Evolutionary conservation across 805 yeast species (phyloP).

Genomic region (Myxozyma udenii): DNA sequence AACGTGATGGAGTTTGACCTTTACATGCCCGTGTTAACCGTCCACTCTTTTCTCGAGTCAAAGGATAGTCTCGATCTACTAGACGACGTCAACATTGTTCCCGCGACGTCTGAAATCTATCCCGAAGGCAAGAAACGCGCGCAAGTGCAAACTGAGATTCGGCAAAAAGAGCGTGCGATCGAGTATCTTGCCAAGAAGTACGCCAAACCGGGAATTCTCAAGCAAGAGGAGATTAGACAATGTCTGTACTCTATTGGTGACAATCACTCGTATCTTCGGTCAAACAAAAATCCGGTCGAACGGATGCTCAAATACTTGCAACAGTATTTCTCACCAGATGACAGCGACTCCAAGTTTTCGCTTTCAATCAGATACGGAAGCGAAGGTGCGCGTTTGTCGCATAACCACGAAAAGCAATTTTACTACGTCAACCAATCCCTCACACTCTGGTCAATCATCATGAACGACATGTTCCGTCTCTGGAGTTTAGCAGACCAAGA

Average conservation of each 20-base stretch:
- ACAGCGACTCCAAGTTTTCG: slow-evolving; percentile 28
- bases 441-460: slow-evolving; percentile 70
- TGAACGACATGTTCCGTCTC: slow-evolving; percentile 70
- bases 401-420: slow-evolving; percentile 67
- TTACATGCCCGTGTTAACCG: slow-evolving; percentile 68
- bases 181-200: slow-evolving; percentile 56
- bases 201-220: slow-evolving; percentile 39
- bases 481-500: slow-evolving; percentile 80
- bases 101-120: slow-evolving; percentile 66
- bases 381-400: slow-evolving; percentile 69
- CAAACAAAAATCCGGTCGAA: slow-evolving; percentile 65
- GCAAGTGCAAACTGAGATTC: slow-evolving; percentile 57
- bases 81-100: slow-evolving; percentile 55
- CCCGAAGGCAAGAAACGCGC: slow-evolving; percentile 56
- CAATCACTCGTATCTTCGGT: slow-evolving; percentile 65
- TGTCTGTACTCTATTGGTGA: slow-evolving; percentile 76
- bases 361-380: slow-evolving; percentile 58
- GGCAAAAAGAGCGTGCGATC: slow-evolving; percentile 65
- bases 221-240: slow-evolving; percentile 65
- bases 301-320: slow-evolving; percentile 57
- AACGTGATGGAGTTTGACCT: slow-evolving; percentile 72
- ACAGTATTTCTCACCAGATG: slow-evolving; percentile 48
- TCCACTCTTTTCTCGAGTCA: slow-evolving; percentile 47
- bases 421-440: slow-evolving; percentile 73
- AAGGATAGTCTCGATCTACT: slow-evolving; percentile 45